A percentile compares a stretch with the other conserved stretches of the same genome.
phyloP scores from a whole-genome alignment of 2,329 filamentous ascomycete species.

The Hortaea werneckii region DNA sequence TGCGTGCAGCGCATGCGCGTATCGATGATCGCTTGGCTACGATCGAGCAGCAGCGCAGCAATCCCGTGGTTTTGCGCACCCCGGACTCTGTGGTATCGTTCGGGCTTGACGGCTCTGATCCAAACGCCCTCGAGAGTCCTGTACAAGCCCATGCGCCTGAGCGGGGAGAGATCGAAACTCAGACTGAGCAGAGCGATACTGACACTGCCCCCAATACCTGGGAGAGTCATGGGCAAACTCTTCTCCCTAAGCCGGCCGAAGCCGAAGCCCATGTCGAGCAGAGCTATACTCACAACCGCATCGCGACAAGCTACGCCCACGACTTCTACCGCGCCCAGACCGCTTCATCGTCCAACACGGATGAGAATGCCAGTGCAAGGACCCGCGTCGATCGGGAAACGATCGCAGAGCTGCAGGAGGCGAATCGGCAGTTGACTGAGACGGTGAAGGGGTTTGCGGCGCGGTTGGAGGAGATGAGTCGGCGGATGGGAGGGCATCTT shows the following conservation, averaged over 20 bases:
- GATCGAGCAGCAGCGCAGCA: constrained; percentile 3
- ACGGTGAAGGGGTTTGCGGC: constrained; percentile 7
- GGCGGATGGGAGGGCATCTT: constrained; percentile 1
- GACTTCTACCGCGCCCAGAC: constrained; percentile 12
- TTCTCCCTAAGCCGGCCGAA: background rate
- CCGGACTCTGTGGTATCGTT: background rate
- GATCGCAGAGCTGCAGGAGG: constrained; percentile 2
- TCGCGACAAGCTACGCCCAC: constrained; percentile 13
- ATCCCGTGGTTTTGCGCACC: no score
- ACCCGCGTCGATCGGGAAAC: background rate
- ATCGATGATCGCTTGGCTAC: constrained; percentile 12
- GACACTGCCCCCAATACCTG: no score
- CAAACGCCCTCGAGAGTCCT: background rate
- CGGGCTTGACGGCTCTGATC: background rate
- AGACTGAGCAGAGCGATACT: no score
- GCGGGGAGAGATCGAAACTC: no score
- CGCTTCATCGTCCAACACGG: background rate
- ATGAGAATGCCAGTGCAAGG: background rate
- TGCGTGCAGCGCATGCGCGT: constrained; percentile 7
- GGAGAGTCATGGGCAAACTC: background rate
- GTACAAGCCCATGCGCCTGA: no score
- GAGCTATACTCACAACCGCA: constrained; percentile 3
- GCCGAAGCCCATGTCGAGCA: constrained; percentile 2
- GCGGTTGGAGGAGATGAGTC: constrained; percentile 7
- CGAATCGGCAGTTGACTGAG: constrained; percentile 5